Evolutionary conservation across 2,329 filamentous ascomycete genomes (phyloP).

Genomic region (Zymoseptoria ardabiliae): DNA sequence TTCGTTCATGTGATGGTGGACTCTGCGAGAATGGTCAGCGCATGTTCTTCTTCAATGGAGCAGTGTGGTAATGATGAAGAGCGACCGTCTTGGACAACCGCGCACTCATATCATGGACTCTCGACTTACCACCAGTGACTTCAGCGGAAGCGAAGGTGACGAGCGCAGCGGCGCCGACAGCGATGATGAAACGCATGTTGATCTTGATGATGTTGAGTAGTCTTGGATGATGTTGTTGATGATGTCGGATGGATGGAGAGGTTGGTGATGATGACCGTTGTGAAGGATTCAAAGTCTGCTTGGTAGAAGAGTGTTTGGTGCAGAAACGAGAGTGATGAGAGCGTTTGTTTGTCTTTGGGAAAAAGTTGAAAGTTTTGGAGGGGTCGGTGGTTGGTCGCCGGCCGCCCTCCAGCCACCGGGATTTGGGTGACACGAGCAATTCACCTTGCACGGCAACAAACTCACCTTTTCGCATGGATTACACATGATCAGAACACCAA

Average conservation of each 20-base stretch:
- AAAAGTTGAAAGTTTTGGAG: neutral
- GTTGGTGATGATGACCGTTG: neutral
- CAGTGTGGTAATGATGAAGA: neutral
- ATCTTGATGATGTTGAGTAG: constrained; percentile 1
- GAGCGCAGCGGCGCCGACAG: constrained; percentile 20
- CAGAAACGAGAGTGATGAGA: constrained; percentile 9
- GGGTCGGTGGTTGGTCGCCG: neutral
- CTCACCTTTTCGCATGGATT: neutral
- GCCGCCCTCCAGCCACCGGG: neutral
- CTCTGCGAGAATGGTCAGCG: constrained; percentile 5
- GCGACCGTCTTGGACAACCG: neutral
- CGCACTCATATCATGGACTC: neutral
- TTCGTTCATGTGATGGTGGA: neutral
- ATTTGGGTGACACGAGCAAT: constrained; percentile 1
- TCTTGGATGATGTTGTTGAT: constrained; percentile 1
- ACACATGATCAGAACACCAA: neutral
- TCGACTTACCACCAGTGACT: constrained; percentile 19
- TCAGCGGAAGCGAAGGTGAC: constrained; percentile 18
- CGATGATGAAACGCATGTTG: constrained; percentile 23
- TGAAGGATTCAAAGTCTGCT: neutral
- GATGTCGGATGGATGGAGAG: constrained; percentile 2
- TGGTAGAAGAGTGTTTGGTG: neutral
- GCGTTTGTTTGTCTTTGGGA: constrained; percentile 1
- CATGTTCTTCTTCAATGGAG: neutral
- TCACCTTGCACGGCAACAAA: neutral